Conservation (phyloP, 306 rosid species). For the Delonix regia region DNA sequence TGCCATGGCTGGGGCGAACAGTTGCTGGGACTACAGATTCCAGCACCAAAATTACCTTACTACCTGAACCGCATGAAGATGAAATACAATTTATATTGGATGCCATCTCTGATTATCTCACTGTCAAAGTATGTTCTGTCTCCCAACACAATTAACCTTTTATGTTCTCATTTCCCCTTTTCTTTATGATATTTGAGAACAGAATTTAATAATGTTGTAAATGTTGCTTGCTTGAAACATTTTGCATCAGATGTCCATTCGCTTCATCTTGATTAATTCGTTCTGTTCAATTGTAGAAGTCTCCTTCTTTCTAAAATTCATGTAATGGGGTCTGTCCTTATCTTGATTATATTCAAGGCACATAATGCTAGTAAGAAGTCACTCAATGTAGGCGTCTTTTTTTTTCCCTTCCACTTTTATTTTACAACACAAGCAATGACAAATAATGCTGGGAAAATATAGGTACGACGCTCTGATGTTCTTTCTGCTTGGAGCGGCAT, state of each 20-base stretch:
- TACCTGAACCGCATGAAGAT: constrained; percentile 89
- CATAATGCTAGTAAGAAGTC: not conserved
- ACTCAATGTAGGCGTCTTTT: constrained; percentile 29
- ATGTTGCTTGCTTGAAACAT: constrained; percentile 15
- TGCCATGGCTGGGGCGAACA: constrained; percentile 90
- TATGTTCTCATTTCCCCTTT: not conserved
- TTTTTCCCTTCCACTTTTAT: not conserved
- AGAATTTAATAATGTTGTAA: constrained; percentile 2
- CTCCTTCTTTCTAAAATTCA: not conserved
- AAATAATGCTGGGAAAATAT: constrained; percentile 38
- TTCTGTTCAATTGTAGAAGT: constrained; percentile 1
- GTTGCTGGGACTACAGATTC: constrained; percentile 94
- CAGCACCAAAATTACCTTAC: constrained; percentile 60
- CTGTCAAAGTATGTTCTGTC: constrained; percentile 62
- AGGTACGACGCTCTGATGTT: constrained; percentile 86
- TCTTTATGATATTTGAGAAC: not conserved
- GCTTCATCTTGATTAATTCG: constrained; percentile 1
- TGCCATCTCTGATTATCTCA: constrained; percentile 83
- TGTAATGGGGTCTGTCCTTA: not conserved
- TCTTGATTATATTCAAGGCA: constrained; percentile 17
- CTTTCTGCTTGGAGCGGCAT: constrained; percentile 97
- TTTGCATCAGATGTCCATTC: not conserved
- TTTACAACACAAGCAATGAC: constrained; percentile 14
- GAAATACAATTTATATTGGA: constrained; percentile 84
- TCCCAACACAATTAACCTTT: not conserved